phyloP scores from a whole-genome alignment of 345 rosid species.

The Eucalyptus virginea region DNA sequence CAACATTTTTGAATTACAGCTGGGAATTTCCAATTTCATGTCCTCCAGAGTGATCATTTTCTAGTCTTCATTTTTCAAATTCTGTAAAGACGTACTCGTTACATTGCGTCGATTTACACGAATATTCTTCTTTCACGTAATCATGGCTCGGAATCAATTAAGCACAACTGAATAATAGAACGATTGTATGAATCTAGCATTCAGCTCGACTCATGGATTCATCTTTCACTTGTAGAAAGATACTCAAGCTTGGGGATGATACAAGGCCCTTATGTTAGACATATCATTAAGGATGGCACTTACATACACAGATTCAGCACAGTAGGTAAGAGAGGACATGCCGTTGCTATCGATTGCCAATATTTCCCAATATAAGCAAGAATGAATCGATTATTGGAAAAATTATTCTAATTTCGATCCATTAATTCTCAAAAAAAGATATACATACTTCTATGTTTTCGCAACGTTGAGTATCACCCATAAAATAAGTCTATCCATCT shows the following conservation, averaged over 20 bases:
- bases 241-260: neutral
- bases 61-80: neutral
- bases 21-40: neutral
- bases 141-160: neutral
- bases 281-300: neutral
- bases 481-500: neutral
- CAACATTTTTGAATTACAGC: neutral
- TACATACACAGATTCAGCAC: neutral
- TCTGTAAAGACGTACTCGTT: neutral
- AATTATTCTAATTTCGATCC: neutral
- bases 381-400: neutral
- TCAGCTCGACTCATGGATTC: neutral
- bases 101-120: neutral
- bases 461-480: neutral
- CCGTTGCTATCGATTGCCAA: neutral
- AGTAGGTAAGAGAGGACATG: neutral
- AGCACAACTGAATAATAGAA: neutral
- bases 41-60: neutral
- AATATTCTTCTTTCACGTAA: neutral
- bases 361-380: neutral
- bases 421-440: neutral
- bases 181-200: neutral
- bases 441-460: too few relatives aligned
- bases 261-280: neutral
- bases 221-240: neutral